phyloP scores from a whole-genome alignment of 257 asterid species.

The Rubia yunnanensis region DNA sequence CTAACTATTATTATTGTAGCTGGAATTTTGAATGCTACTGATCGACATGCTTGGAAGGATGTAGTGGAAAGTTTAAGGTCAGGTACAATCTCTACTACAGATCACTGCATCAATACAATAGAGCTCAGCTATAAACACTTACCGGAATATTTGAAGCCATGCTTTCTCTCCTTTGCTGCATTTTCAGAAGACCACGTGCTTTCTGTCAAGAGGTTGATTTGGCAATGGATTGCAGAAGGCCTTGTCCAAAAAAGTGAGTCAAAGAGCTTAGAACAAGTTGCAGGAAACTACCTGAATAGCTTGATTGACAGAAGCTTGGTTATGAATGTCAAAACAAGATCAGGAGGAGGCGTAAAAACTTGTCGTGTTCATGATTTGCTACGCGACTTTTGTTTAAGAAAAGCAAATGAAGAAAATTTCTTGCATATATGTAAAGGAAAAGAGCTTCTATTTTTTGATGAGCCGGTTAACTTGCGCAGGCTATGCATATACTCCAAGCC shows the following conservation, averaged over 20 bases:
- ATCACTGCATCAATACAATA: background rate
- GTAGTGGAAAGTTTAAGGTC: background rate
- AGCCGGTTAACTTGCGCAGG: background rate
- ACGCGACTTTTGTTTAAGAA: background rate
- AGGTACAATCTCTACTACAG: background rate
- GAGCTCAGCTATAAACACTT: background rate
- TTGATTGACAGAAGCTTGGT: background rate
- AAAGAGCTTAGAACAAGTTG: constrained; percentile 1
- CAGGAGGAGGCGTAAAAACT: background rate
- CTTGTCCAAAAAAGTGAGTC: background rate
- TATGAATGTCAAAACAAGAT: background rate
- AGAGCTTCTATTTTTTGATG: background rate
- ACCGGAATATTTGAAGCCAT: background rate
- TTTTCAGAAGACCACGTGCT: background rate
- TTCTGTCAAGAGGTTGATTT: constrained; percentile 2
- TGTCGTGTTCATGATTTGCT: constrained; percentile 4
- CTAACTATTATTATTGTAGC: background rate
- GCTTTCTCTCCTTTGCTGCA: background rate
- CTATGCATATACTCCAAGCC: background rate
- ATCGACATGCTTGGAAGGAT: background rate
- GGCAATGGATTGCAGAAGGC: constrained; percentile 1
- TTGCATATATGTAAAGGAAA: background rate
- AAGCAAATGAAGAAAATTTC: constrained; percentile 2
- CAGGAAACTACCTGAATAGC: background rate
- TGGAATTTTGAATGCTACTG: background rate